Conservation (phyloP, 805 yeast species). For the Starmerella apis region DNA sequence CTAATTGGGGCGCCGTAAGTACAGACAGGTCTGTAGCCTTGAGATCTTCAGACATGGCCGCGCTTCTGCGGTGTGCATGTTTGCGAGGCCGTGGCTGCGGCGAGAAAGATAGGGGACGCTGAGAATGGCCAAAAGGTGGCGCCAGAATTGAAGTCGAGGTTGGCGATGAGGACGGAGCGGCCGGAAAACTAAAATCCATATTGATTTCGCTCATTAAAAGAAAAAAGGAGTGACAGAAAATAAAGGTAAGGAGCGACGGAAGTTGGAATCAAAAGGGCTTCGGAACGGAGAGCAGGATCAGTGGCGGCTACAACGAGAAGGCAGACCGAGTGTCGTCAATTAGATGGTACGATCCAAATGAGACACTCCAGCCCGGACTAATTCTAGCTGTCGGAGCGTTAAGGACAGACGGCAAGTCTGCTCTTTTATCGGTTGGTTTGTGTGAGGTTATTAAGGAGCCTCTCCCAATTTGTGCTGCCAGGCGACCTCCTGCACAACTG, state of each 20-base stretch:
- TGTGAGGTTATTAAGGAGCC: constrained; percentile 4
- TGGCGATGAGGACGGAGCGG: constrained; percentile 12
- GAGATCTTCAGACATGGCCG: constrained; percentile 28
- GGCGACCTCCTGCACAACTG: constrained; percentile 3
- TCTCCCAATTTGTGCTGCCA: constrained; percentile 3
- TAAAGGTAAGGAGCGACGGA: constrained; percentile 6
- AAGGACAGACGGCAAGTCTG: neutral
- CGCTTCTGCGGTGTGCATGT: constrained; percentile 28
- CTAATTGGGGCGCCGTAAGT: constrained; percentile 13
- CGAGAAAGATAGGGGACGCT: constrained; percentile 17
- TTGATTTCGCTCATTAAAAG: constrained; percentile 23
- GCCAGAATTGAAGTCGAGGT: neutral
- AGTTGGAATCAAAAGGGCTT: constrained; percentile 2
- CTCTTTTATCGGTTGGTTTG: constrained; percentile 5
- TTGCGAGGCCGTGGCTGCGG: constrained; percentile 18
- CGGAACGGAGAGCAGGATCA: neutral
- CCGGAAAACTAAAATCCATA: constrained; percentile 23
- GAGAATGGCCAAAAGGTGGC: constrained; percentile 8
- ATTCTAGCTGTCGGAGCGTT: neutral
- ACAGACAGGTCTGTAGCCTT: constrained; percentile 17
- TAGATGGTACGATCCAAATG: constrained; percentile 5
- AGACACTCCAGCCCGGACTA: constrained; percentile 8
- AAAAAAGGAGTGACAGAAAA: neutral
- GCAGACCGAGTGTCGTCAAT: constrained; percentile 9
- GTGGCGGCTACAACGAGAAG: neutral